Conservation (phyloP, 768 basidiomycete species). For the Nidularia sp. region DNA sequence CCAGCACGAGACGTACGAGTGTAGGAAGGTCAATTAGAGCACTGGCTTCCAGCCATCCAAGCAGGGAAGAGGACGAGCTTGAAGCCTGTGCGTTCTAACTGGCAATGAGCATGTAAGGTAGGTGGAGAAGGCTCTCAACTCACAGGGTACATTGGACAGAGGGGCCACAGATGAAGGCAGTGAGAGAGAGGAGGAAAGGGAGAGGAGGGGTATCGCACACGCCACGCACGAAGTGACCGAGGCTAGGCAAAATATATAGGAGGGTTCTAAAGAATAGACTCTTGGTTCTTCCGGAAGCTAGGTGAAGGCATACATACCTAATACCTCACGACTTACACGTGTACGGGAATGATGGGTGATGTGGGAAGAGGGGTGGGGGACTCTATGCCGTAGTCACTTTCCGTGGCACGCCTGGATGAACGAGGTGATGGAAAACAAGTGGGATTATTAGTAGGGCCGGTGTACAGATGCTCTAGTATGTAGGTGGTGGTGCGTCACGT, state of each 20-base stretch:
- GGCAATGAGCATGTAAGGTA: constrained; percentile 1
- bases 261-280: constrained; percentile 1
- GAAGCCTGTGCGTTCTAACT: constrained; percentile 23
- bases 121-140: not conserved
- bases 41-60: constrained; percentile 45
- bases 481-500: no score
- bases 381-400: no score
- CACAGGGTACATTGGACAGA: constrained; percentile 8
- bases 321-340: constrained; percentile 45
- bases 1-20: constrained; percentile 4
- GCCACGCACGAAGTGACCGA: constrained; percentile 6
- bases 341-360: constrained; percentile 27
- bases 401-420: no score
- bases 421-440: no score
- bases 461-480: no score
- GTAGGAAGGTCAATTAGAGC: constrained; percentile 5
- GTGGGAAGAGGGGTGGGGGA: constrained; percentile 13
- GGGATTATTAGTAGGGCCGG: no score
- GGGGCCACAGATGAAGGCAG: constrained; percentile 8
- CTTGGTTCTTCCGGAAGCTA: constrained; percentile 3
- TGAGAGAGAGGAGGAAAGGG: constrained; percentile 7
- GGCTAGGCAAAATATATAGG: constrained; percentile 1
- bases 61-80: constrained; percentile 24
- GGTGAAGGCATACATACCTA: constrained; percentile 21
- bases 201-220: constrained; percentile 12